Conservation (phyloP, 2,329 filamentous ascomycete species). For the Fusarium coicis region DNA sequence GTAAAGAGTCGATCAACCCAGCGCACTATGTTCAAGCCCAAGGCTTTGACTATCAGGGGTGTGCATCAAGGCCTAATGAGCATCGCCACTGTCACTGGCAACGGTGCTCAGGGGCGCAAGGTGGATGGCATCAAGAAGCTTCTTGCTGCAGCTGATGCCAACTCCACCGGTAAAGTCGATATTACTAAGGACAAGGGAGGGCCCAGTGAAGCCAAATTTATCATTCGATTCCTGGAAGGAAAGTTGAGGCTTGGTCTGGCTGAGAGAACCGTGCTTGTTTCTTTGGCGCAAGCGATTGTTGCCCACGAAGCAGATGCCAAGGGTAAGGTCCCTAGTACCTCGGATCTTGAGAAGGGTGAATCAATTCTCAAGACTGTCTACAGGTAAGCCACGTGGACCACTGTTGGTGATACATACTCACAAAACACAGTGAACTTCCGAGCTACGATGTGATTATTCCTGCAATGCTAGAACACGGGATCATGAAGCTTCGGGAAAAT, state of each 20-base stretch:
- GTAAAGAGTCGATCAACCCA: slow-evolving; percentile 96
- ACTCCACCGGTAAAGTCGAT: slow-evolving; percentile 80
- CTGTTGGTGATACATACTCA: slow-evolving; percentile 46
- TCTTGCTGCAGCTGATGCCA: slow-evolving; percentile 86
- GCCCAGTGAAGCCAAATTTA: slow-evolving; percentile 92
- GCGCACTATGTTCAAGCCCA: slow-evolving; percentile 98
- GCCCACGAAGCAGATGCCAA: slow-evolving; percentile 81
- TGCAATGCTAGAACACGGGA: slow-evolving; percentile 85
- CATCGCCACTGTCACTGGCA: slow-evolving; percentile 87
- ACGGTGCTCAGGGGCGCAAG: slow-evolving; percentile 89
- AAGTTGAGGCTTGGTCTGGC: slow-evolving; percentile 92
- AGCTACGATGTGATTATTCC: slow-evolving; percentile 96
- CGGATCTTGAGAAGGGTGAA: slow-evolving; percentile 86
- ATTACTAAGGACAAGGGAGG: slow-evolving; percentile 94
- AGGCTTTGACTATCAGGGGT: slow-evolving; percentile 84
- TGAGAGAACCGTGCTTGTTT: slow-evolving; percentile 90
- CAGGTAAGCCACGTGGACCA: slow-evolving; percentile 64
- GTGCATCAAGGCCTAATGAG: slow-evolving; percentile 89
- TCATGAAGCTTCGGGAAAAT: slow-evolving; percentile 81
- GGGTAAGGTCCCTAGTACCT: slow-evolving; percentile 75
- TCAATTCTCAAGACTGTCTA: slow-evolving; percentile 89
- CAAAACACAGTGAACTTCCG: slow-evolving; percentile 78
- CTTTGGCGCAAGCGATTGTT: slow-evolving; percentile 88
- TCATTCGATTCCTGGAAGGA: slow-evolving; percentile 92
- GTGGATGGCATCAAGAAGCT: slow-evolving; percentile 96